phyloP scores from a whole-genome alignment of 371 early-diverging fungal species.

The Mucor irregularis region DNA sequence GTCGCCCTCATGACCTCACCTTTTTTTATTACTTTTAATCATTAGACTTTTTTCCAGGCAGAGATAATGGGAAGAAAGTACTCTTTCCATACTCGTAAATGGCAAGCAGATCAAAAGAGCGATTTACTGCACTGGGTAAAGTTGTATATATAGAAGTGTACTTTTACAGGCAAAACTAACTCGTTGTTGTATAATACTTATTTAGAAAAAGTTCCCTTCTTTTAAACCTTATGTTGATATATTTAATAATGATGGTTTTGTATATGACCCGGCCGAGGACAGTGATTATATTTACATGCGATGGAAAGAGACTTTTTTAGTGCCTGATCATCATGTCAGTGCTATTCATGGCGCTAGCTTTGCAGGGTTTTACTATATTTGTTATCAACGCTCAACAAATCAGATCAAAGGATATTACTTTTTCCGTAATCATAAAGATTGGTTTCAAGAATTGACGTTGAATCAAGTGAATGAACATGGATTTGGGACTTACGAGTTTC shows the following conservation, averaged over 20 bases:
- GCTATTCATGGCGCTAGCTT: conserved; percentile 89
- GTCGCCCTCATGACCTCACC: neutral
- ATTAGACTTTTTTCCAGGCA: conserved; percentile 74
- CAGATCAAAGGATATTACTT: conserved; percentile 85
- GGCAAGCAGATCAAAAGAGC: conserved; percentile 77
- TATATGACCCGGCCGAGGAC: conserved; percentile 62
- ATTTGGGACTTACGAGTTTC: conserved; percentile 63
- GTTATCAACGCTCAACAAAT: conserved; percentile 75
- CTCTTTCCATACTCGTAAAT: conserved; percentile 80
- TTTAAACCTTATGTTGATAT: conserved; percentile 56
- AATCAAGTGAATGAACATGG: conserved; percentile 56
- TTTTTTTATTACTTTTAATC: neutral
- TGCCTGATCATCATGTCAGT: conserved; percentile 89
- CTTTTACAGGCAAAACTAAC: no score
- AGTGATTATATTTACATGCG: conserved; percentile 90
- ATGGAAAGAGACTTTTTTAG: conserved; percentile 96
- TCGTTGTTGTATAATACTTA: no score
- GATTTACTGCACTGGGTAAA: conserved; percentile 83
- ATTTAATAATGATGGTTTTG: conserved; percentile 70
- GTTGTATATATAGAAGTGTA: no score
- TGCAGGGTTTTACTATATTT: conserved; percentile 95
- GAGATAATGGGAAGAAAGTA: conserved; percentile 77
- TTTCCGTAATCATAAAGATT: conserved; percentile 73
- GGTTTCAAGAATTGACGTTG: conserved; percentile 71
- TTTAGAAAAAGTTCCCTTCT: conserved; percentile 26